These are phyloP conservation scores for Exutisphaerella laricina DNA, from an alignment of 2,329 filamentous ascomycete genomes.

Conservation along the genomic window DNA sequence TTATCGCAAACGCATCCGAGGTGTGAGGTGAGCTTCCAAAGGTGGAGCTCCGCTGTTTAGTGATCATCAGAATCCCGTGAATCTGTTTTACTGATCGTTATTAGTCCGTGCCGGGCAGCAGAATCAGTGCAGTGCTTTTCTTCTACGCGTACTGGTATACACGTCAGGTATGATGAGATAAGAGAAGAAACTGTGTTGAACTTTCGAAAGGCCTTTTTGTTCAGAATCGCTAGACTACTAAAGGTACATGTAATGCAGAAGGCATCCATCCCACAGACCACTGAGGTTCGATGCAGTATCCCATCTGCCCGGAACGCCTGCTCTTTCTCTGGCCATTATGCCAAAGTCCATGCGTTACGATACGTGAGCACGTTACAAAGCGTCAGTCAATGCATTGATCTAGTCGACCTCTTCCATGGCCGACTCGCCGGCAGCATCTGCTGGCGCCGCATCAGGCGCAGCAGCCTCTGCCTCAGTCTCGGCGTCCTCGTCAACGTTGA, in stretches of 20 bases:
- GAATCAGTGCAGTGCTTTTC: too few species aligned
- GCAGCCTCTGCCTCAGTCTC: conserved; percentile 59
- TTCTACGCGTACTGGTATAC: too few species aligned
- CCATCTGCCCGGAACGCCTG: conserved; percentile 10
- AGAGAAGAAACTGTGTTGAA: not conserved
- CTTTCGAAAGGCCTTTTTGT: not conserved
- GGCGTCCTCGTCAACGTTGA: conserved; percentile 94
- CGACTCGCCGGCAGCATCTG: conserved; percentile 70
- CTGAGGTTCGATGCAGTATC: conserved; percentile 6
- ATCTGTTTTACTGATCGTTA: too few species aligned
- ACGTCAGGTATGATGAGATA: not conserved
- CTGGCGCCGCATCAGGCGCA: conserved; percentile 54
- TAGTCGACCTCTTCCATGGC: conserved; percentile 99
- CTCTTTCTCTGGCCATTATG: conserved; percentile 17
- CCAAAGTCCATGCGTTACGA: conserved; percentile 13
- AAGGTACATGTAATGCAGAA: conserved; percentile 10
- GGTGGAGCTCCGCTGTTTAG: too few species aligned
- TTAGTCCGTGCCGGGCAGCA: too few species aligned
- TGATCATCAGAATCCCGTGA: too few species aligned
- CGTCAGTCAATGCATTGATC: conserved; percentile 26
- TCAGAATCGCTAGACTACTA: conserved; percentile 5
- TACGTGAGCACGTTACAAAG: conserved; percentile 19
- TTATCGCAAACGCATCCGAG: too few species aligned
- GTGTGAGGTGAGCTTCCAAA: too few species aligned
- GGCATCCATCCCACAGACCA: conserved; percentile 1